phyloP scores from a whole-genome alignment of 805 yeast species.

The Kazachstania taianensis region DNA sequence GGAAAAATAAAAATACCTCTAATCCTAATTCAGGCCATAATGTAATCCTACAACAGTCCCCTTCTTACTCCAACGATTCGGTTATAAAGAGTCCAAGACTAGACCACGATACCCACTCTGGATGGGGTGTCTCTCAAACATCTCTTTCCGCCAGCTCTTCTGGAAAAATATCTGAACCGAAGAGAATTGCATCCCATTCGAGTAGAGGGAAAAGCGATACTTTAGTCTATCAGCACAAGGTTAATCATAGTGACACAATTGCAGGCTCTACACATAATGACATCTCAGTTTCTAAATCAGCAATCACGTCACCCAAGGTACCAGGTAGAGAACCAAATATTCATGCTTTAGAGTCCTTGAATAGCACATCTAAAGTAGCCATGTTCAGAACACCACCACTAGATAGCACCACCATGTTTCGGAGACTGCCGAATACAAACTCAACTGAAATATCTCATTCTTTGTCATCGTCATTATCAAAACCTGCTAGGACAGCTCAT shows the following conservation, averaged over 20 bases:
- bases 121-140: constrained; percentile 24
- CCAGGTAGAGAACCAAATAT: no score
- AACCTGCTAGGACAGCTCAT: not conserved
- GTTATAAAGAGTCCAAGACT: not conserved
- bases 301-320: not conserved
- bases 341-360: constrained; percentile 1
- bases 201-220: constrained; percentile 26
- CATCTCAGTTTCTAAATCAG: constrained; percentile 9
- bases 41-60: not conserved
- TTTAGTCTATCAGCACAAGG: constrained; percentile 8
- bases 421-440: constrained; percentile 1
- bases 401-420: not conserved
- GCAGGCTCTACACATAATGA: not conserved
- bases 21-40: not conserved
- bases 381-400: constrained; percentile 14
- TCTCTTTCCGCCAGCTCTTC: not conserved
- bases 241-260: not conserved
- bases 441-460: not conserved
- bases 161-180: not conserved
- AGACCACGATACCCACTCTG: constrained; percentile 24
- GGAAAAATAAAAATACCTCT: constrained; percentile 9
- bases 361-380: constrained; percentile 6
- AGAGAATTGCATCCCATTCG: not conserved
- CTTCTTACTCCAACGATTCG: not conserved
- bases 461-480: not conserved